Conservation (phyloP, 306 rosid genomes). For the Quercus mongolica region DNA sequence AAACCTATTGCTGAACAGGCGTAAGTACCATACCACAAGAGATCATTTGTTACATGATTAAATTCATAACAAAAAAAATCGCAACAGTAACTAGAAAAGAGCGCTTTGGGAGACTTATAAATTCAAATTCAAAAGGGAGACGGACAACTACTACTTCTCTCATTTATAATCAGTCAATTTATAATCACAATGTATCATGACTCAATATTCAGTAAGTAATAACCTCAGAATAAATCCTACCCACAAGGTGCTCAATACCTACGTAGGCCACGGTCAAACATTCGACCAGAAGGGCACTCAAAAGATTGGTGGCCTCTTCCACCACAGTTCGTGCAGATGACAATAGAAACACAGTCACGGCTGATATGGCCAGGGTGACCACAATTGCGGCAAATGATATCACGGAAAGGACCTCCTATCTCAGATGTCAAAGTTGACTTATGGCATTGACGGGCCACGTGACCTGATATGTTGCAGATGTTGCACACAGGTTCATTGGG, state of each 20-base stretch:
- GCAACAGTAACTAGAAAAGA: neutral
- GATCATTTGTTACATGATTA: neutral
- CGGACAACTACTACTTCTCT: neutral
- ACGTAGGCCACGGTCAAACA: neutral
- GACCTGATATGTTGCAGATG: slow-evolving; percentile 28
- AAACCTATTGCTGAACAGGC: neutral
- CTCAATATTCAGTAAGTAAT: neutral
- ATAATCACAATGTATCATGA: neutral
- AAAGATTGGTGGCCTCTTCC: slow-evolving; percentile 24
- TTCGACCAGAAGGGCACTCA: slow-evolving; percentile 11
- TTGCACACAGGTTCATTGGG: slow-evolving; percentile 21
- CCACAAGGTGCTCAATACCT: slow-evolving; percentile 1
- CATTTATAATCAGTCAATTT: neutral
- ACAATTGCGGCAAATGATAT: slow-evolving; percentile 7
- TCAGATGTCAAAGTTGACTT: slow-evolving; percentile 1
- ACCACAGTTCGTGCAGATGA: slow-evolving; percentile 24
- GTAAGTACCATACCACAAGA: neutral
- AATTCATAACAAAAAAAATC: neutral
- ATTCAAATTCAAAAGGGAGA: neutral
- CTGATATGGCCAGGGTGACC: slow-evolving; percentile 11
- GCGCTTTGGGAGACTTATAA: neutral
- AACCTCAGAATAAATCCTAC: neutral
- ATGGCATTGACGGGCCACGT: slow-evolving; percentile 10
- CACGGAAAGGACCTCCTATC: neutral
- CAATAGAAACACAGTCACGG: slow-evolving; percentile 11